phyloP scores from a whole-genome alignment of 2,329 filamentous ascomycete species.

The Monascus ruber region DNA sequence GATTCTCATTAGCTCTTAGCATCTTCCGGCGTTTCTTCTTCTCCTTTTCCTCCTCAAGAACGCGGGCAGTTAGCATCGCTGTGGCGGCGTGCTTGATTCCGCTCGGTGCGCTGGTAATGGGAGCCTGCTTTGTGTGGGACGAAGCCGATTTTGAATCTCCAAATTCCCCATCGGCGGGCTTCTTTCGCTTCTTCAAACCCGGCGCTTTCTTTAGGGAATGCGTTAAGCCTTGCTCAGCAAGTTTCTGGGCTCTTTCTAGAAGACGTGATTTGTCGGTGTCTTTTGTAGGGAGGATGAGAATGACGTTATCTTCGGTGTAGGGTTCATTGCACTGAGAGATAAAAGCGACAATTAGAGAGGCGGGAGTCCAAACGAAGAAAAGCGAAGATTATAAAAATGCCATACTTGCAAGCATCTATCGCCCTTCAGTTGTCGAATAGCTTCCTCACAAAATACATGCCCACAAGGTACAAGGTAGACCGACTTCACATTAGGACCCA shows the following conservation, averaged over 20 bases:
- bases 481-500: conserved; percentile 67
- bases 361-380: neutral
- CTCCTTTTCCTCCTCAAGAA: conserved; percentile 76
- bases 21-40: conserved; percentile 68
- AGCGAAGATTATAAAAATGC: neutral
- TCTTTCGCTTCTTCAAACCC: conserved; percentile 62
- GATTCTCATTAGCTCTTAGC: conserved; percentile 47
- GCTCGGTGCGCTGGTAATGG: conserved; percentile 24
- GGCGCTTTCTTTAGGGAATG: conserved; percentile 77
- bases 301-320: conserved; percentile 63
- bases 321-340: conserved; percentile 55
- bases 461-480: conserved; percentile 92
- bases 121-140: conserved; percentile 6
- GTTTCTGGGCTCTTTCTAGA: conserved; percentile 52
- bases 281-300: conserved; percentile 66
- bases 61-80: conserved; percentile 72
- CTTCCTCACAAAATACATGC: conserved; percentile 81
- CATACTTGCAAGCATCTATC: conserved; percentile 49
- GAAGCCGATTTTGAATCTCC: conserved; percentile 17
- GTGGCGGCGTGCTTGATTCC: conserved; percentile 84
- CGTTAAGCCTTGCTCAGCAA: conserved; percentile 61
- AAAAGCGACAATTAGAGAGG: neutral
- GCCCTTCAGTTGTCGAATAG: conserved; percentile 65
- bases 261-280: conserved; percentile 60
- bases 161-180: conserved; percentile 41